Conservation (phyloP, 805 yeast species). For the Wickerhamomyces silvicola region DNA sequence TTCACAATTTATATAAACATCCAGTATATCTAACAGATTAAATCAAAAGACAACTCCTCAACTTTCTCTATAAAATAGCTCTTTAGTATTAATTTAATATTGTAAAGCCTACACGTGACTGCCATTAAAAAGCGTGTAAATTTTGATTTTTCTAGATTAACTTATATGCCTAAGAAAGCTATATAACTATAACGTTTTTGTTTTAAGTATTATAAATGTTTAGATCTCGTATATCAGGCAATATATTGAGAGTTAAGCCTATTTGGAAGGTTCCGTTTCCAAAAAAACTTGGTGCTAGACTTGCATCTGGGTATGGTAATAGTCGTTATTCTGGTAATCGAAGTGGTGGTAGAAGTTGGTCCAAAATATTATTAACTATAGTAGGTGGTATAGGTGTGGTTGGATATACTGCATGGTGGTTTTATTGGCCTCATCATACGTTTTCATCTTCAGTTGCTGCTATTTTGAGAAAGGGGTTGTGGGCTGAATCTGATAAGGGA, state of each 20-base stretch:
- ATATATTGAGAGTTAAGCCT: no score
- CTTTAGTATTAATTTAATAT: no score
- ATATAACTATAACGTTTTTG: background rate
- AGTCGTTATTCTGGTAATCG: no score
- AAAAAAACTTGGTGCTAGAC: no score
- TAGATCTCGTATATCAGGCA: no score
- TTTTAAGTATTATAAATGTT: no score
- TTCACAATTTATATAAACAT: no score
- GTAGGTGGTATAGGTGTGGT: conserved; percentile 20
- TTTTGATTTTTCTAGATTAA: background rate
- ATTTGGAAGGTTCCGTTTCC: no score
- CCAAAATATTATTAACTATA: conserved; percentile 12
- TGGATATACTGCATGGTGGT: conserved; percentile 28
- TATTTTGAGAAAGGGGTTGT: conserved; percentile 63
- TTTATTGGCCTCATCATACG: conserved; percentile 62
- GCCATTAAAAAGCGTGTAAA: background rate
- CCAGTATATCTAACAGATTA: no score
- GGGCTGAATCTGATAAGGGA: conserved; percentile 72
- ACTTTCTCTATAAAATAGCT: no score
- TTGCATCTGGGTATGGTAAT: conserved; percentile 11
- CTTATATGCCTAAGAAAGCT: background rate
- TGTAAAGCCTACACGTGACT: background rate
- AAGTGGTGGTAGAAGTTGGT: conserved; percentile 13
- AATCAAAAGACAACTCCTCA: no score
- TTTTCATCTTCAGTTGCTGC: conserved; percentile 68